phyloP scores from a whole-genome alignment of 176 grass and related monocot genomes.

The barley (Hordeum vulgare) region MorexV3_pseudomolecules_assembly NC_058524.1:75462764-75463263 shows the following conservation, averaged over 20 bases:
- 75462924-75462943: not conserved
- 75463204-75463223: conserved; percentile 2
- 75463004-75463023: not conserved
- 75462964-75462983: not conserved
- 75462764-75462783: conserved; percentile 83
- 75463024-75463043: conserved; percentile 17
- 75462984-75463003: not conserved
- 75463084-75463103: conserved; percentile 78
- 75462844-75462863: conserved; percentile 31
- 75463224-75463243: not conserved
- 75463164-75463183: conserved; percentile 36
- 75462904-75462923: not conserved
- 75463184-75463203: conserved; percentile 25
- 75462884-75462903: conserved; percentile 22
- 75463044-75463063: conserved; percentile 66
- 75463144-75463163: conserved; percentile 44
- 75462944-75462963: not conserved
- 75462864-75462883: conserved; percentile 40
- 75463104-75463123: conserved; percentile 96
- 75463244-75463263: conserved; percentile 14
- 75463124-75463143: conserved; percentile 59
- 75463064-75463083: conserved; percentile 55
- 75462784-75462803: conserved; percentile 59
- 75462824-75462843: conserved; percentile 76
- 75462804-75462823: conserved; percentile 66